Evolutionary conservation across 2,329 filamentous ascomycete species (phyloP).

Genomic region (Fusarium ambrosium): DNA sequence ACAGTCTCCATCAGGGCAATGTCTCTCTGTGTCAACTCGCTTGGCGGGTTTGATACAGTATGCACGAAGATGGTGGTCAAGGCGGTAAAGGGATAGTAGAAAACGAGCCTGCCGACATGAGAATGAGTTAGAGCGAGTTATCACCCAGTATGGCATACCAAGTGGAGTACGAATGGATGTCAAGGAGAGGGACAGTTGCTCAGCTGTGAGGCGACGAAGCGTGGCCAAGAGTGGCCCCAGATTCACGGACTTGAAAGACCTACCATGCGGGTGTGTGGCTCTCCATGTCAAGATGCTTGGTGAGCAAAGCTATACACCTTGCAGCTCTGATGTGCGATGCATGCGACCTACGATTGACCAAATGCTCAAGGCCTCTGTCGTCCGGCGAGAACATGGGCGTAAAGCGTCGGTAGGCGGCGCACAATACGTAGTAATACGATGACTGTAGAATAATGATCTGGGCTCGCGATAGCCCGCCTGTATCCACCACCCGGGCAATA

Average conservation of each 20-base stretch:
- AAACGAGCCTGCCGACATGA: not conserved
- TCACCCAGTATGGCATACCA: no score
- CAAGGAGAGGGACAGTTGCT: no score
- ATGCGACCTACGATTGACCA: not conserved
- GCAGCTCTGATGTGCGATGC: constrained; percentile 9
- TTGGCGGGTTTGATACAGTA: not conserved
- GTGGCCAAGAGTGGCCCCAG: no score
- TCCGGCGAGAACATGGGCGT: not conserved
- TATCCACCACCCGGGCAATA: not conserved
- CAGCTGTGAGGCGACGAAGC: no score
- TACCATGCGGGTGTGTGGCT: constrained; percentile 16
- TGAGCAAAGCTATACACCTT: constrained; percentile 9
- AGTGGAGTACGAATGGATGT: no score
- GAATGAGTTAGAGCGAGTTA: not conserved
- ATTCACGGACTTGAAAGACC: not conserved
- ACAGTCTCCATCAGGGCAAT: constrained; percentile 20
- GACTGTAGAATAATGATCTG: not conserved
- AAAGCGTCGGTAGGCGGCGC: not conserved
- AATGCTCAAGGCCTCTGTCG: not conserved
- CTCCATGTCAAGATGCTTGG: constrained; percentile 12
- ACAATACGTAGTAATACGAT: not conserved
- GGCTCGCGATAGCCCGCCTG: not conserved
- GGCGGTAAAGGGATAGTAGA: not conserved
- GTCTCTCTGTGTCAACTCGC: not conserved
- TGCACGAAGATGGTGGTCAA: not conserved